phyloP scores from a whole-genome alignment of 306 rosid genomes.

The Medicago ruthenica region DNA sequence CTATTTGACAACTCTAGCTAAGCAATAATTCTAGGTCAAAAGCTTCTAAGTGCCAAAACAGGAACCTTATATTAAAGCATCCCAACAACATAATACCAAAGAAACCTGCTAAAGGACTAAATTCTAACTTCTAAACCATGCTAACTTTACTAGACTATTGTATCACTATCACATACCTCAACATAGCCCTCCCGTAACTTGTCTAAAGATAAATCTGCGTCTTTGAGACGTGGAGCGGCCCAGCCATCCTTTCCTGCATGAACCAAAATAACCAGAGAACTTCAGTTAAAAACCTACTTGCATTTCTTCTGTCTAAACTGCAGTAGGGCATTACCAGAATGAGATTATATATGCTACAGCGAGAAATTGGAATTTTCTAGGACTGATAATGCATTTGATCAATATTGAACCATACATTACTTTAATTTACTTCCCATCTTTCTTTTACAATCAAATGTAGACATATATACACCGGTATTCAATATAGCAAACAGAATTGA shows the following conservation, averaged over 20 bases:
- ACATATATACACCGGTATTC: neutral
- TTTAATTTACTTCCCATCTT: neutral
- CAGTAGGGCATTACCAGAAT: slow-evolving; percentile 4
- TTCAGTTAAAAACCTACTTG: slow-evolving; percentile 28
- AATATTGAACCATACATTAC: slow-evolving; percentile 5
- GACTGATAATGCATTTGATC: neutral
- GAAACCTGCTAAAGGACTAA: neutral
- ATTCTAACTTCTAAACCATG: slow-evolving; percentile 25
- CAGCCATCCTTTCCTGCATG: slow-evolving; percentile 75
- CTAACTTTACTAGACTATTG: slow-evolving; percentile 9
- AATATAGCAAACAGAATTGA: slow-evolving; percentile 15
- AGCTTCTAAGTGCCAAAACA: neutral
- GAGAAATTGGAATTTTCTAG: slow-evolving; percentile 23
- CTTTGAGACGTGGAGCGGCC: slow-evolving; percentile 94
- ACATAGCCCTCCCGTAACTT: slow-evolving; percentile 79
- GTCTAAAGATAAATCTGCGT: slow-evolving; percentile 79
- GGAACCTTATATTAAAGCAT: neutral
- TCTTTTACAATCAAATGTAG: neutral
- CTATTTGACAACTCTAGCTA: neutral
- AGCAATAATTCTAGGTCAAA: slow-evolving; percentile 20
- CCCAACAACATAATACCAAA: neutral
- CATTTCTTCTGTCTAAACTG: slow-evolving; percentile 26
- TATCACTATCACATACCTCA: slow-evolving; percentile 70
- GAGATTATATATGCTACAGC: neutral
- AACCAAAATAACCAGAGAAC: slow-evolving; percentile 33